Percentiles rank a stretch among this genome's conserved stretches.
Evolutionary conservation across 352 stramenopile species (phyloP).

Genomic region (Phytophthora constricta): DNA sequence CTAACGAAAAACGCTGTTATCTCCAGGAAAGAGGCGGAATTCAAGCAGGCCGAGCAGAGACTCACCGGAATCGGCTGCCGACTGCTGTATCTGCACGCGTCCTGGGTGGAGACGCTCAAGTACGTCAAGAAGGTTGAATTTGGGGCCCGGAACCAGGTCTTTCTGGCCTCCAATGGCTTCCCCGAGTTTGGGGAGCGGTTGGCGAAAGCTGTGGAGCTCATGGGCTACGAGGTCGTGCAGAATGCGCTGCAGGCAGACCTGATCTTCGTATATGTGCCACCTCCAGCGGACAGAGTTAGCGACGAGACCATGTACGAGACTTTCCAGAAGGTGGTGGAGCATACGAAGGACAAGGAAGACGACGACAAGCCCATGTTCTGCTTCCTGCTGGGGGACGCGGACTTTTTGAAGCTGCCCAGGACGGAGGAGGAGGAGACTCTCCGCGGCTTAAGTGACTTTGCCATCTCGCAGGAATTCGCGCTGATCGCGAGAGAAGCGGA

Average conservation of each 20-base stretch:
- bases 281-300: slow-evolving; percentile 48
- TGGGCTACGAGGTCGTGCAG: slow-evolving; percentile 54
- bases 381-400: slow-evolving; percentile 70
- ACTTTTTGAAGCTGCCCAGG: slow-evolving; percentile 58
- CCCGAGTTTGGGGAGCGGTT: slow-evolving; percentile 50
- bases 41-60: slow-evolving; percentile 48
- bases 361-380: slow-evolving; percentile 66
- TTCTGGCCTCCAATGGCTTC: slow-evolving; percentile 65
- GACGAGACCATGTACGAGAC: slow-evolving; percentile 49
- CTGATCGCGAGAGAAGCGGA: slow-evolving; percentile 48
- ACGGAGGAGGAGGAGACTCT: slow-evolving; percentile 61
- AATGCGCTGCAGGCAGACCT: slow-evolving; percentile 40
- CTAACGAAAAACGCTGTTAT: too few species aligned
- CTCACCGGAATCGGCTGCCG: slow-evolving; percentile 70
- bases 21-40: slow-evolving; percentile 72
- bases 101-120: slow-evolving; percentile 47
- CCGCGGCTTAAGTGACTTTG: slow-evolving; percentile 78
- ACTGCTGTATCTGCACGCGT: slow-evolving; percentile 72
- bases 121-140: not conserved
- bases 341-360: slow-evolving; percentile 15
- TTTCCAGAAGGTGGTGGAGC: slow-evolving; percentile 46
- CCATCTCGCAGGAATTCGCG: slow-evolving; percentile 75
- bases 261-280: slow-evolving; percentile 72
- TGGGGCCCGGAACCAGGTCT: slow-evolving; percentile 28
- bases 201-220: slow-evolving; percentile 45